Base-by-base conservation (phyloP, 345 rosid species). In the Aethionema arabicum region DNA sequence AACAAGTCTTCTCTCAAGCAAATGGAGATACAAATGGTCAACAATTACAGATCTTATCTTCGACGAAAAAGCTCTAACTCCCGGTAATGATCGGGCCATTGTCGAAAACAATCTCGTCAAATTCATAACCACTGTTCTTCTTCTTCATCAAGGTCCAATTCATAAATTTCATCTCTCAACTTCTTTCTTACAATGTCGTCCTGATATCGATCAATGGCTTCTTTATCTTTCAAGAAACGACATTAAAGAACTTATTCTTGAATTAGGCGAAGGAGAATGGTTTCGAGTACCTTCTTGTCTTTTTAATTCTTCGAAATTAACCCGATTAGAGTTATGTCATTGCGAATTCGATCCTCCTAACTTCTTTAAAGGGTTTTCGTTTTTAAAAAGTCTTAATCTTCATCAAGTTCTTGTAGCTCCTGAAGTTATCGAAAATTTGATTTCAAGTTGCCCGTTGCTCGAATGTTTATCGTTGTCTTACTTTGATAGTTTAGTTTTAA, bases 61-160 rank as follows among this genome's bases (percentile, higher is more conserved):
- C 51, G 83, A 93, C 52, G 91, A 87, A 40, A 68, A 77, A 35
- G 87, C 90, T 61, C 80, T 79, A 52, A 6, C 61, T 42, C 39
- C 43, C 3, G 39, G 63, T 0, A 70, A 31, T 53, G 91, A 83
- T 11, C 73, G 70, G 8, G 47, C 33, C 0, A 13, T 67, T 0
- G 38, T 74, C 5, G 85, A 85, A 79, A 67, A 46, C 38, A 75
- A 37, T 59, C 85, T 93, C 2, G 76, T 84, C 7, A 85, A 78
- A 11, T 90, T 93, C 54, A 64, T 93, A 0, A 85, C 85, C 0
- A 70, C 78, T 4, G 80, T 81, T 5, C 83, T 93, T 51, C 85
- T 90, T 63, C 96, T 93, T 49, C 97, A 90, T 52, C 92, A 73
- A 57, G 99, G 99, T 14, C 97, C 92, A 9, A 84, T 90, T 71